phyloP scores from a whole-genome alignment of 2,329 filamentous ascomycete species.

The Fusarium marasasianum region DNA sequence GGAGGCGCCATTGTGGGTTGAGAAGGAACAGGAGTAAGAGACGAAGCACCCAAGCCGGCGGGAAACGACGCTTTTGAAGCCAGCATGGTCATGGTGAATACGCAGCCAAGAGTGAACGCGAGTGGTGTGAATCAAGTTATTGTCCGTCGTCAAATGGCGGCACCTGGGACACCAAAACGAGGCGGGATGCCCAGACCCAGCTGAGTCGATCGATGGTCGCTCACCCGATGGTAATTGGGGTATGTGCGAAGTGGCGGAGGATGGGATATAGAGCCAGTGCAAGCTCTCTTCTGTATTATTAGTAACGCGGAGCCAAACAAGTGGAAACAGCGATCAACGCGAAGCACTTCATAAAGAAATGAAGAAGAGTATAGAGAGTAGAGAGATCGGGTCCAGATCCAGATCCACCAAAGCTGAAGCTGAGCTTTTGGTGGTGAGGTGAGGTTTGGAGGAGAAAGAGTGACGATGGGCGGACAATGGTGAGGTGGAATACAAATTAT shows the following conservation, averaged over 20 bases:
- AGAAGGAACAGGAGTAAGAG: conserved; percentile 58
- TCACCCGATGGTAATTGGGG: conserved; percentile 20
- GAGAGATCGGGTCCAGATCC: not conserved
- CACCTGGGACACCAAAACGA: conserved; percentile 37
- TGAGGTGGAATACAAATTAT: conserved; percentile 35
- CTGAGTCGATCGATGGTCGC: conserved; percentile 29
- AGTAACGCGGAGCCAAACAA: conserved; percentile 27
- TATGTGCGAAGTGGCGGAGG: conserved; percentile 4
- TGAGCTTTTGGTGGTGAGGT: conserved; percentile 8
- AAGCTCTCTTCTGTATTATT: conserved; percentile 35
- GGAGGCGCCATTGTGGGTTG: conserved; percentile 61
- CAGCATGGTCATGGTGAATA: conserved; percentile 74
- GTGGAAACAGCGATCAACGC: conserved; percentile 42
- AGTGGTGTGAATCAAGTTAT: not conserved
- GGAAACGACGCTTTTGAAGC: conserved; percentile 79
- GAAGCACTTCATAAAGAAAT: conserved; percentile 30
- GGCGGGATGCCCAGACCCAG: conserved; percentile 37
- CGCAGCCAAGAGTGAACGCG: not conserved
- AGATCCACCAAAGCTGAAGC: conserved; percentile 17
- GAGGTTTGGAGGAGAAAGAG: conserved; percentile 22
- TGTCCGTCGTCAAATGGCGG: conserved; percentile 21
- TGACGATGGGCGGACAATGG: conserved; percentile 28
- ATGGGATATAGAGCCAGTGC: not conserved
- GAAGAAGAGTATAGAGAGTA: conserved; percentile 22
- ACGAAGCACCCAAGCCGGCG: conserved; percentile 58